phyloP scores from a whole-genome alignment of 495 filamentous ascomycete species.

The Schizothecium vesticola region DNA sequence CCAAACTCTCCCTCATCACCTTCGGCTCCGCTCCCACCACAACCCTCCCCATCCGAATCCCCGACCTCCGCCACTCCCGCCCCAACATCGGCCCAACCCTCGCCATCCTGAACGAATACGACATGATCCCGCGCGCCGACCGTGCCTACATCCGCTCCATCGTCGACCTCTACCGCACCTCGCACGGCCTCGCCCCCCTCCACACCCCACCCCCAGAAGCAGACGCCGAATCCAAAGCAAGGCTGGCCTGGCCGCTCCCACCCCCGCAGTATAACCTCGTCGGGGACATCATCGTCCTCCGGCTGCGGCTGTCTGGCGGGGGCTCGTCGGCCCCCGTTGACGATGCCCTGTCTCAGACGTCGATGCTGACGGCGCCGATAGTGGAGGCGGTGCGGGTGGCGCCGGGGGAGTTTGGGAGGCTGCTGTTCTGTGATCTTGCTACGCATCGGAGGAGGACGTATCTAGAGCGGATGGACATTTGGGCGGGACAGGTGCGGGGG shows the following conservation, averaged over 20 bases:
- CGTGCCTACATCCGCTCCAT: neutral
- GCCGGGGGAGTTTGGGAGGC: neutral
- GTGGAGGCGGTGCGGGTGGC: neutral
- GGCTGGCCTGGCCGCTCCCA: neutral
- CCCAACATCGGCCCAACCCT: neutral
- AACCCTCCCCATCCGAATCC: neutral
- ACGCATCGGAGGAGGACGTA: constrained; percentile 7
- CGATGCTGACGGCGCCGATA: neutral
- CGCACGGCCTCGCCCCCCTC: neutral
- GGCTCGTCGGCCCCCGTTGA: neutral
- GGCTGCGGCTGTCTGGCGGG: neutral
- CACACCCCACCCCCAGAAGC: too few relatives aligned
- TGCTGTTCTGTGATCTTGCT: constrained; percentile 5
- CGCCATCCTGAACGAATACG: constrained; percentile 6
- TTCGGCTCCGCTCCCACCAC: constrained; percentile 5
- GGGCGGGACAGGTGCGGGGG: neutral
- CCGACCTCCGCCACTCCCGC: neutral
- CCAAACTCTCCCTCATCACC: constrained; percentile 7
- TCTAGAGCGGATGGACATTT: constrained; percentile 2
- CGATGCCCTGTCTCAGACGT: neutral
- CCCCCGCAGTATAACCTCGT: neutral
- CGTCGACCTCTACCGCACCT: constrained; percentile 8
- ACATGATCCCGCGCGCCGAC: constrained; percentile 9
- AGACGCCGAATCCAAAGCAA: neutral
- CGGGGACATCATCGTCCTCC: constrained; percentile 6